These are phyloP conservation scores for Rhodofomes roseus DNA, from an alignment of 1,284 basidiomycete species.

Conservation along the genomic window DNA sequence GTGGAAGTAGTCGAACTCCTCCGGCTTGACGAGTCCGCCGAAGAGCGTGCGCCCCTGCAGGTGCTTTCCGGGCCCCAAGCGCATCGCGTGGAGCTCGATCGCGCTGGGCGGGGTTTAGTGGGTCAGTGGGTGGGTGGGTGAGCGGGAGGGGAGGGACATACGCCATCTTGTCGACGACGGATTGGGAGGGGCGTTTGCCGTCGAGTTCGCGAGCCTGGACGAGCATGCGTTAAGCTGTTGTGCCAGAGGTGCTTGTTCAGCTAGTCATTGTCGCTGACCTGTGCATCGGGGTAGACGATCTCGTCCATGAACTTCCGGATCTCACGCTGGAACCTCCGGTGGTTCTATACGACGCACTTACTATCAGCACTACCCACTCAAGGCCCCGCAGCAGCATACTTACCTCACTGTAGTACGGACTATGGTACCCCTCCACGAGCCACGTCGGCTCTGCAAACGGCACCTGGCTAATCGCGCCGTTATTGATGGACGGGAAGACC, in stretches of 20 bases:
- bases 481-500: constrained; percentile 43
- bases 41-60: constrained; percentile 80
- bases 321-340: constrained; percentile 44
- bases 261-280: constrained; percentile 21
- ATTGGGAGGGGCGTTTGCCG: constrained; percentile 67
- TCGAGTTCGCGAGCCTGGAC: constrained; percentile 66
- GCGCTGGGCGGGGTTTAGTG: constrained; percentile 30
- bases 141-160: constrained; percentile 30
- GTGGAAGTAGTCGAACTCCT: constrained; percentile 87
- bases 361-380: background rate
- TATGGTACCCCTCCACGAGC: constrained; percentile 63
- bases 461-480: constrained; percentile 64
- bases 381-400: constrained; percentile 16
- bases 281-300: constrained; percentile 47
- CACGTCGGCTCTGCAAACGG: constrained; percentile 86
- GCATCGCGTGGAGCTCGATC: constrained; percentile 82
- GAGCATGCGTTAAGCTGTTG: background rate
- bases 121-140: background rate
- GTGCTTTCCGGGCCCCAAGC: constrained; percentile 84
- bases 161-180: constrained; percentile 71
- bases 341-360: constrained; percentile 33
- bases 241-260: background rate
- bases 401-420: constrained; percentile 74
- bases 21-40: constrained; percentile 80
- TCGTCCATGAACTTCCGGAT: constrained; percentile 49